A percentile compares a stretch with the other conserved stretches of the same genome.
Evolutionary conservation across 108 stramenopile species (phyloP).

Genomic region (Pseudonitzschia multiseries): DNA sequence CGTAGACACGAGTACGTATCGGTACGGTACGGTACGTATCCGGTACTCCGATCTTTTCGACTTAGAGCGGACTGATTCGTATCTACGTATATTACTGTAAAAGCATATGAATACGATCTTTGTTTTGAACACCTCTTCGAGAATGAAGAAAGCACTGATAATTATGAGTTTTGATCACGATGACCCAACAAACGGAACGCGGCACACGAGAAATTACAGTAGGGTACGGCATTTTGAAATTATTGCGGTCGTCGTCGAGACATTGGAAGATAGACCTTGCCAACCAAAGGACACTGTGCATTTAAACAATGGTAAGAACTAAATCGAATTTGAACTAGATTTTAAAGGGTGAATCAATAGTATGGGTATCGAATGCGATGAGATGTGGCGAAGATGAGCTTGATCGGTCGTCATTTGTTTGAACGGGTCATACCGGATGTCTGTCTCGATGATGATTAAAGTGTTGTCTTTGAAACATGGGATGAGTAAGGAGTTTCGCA

Average conservation of each 20-base stretch:
- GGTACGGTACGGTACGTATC: background rate
- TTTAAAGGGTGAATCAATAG: no score
- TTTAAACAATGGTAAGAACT: background rate
- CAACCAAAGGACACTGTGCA: background rate
- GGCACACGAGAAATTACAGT: background rate
- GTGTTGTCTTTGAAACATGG: background rate
- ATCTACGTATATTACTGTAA: background rate
- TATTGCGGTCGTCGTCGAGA: background rate
- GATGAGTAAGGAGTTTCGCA: background rate
- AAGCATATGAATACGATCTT: background rate
- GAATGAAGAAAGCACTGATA: background rate
- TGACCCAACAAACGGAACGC: background rate
- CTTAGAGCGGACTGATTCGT: background rate
- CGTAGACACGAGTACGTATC: no score
- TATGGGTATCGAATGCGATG: background rate
- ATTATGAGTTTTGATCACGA: background rate
- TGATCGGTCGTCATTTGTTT: background rate
- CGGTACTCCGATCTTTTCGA: background rate
- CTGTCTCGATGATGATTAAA: background rate
- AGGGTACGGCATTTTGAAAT: no score
- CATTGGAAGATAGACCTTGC: background rate
- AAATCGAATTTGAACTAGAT: background rate
- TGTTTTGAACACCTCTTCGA: background rate
- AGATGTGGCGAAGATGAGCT: background rate
- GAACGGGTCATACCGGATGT: conserved; percentile 9